Base-by-base conservation (phyloP, 139 green algal genomes). In the Chlorella ohadii region DNA sequence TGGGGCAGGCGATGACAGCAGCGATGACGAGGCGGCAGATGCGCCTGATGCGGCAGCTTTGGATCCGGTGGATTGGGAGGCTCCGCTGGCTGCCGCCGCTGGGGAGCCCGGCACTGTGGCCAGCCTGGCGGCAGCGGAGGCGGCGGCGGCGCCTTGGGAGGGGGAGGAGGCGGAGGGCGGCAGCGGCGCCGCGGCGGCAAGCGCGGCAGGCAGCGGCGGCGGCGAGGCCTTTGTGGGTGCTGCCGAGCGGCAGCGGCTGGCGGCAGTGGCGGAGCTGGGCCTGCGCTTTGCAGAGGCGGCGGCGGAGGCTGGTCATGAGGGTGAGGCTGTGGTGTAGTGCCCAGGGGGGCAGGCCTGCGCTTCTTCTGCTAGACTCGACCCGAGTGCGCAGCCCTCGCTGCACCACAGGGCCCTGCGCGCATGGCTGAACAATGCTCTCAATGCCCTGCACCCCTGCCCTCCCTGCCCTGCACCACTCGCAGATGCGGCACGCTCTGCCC, bases 51-150 rank as follows among this genome's bases (percentile, higher is more conserved):
- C 31, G 25, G 39, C 31, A 4, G 34, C 73, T 12, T 6, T 15
- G 0, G 73, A 87, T 67, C 63, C 73, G 15, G 73, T 89, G 23
- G 81, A 89, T 59, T 89, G 86, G 86, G 82, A 89, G 12, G 73
- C 81, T 2, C 61, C 77, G 25, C 78, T 88, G 33, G 55, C 23
- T 27, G 57, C 72, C 4, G 81, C 31, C 34, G 23, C 28, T 31
- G 76, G 72, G 9, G 65, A 27, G n/a, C n/a, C 41, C 64, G 73
- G 81, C 38, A 51, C 34, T 1, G 70, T 23, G 39, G 72, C 44
- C n/a, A 41, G 71, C n/a, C n/a, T 61, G 27, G 25, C 34, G 28
- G 39, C 56, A 36, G 44, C 61, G 4, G 56, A 56, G 23, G 66
- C 75, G 28, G 75, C 76, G 59, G 76, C 36, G 38, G 57, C 56